phyloP scores from a whole-genome alignment of 768 basidiomycete genomes.

The Dacryopinax spathularia region DNA sequence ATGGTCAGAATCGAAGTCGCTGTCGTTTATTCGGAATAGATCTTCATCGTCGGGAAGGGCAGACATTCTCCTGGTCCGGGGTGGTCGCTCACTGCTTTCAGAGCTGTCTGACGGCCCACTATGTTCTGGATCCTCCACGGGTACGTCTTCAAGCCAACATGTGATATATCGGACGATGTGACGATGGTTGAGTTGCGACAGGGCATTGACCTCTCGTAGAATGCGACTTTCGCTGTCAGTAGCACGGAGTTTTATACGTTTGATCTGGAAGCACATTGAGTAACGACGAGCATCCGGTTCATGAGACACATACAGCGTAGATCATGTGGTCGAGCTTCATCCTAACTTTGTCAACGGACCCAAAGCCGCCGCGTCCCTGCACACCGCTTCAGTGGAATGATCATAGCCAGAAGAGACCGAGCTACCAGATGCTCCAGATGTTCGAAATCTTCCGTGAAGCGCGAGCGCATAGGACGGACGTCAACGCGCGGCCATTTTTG shows the following conservation, averaged over 20 bases:
- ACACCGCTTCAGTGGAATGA: not conserved
- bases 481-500: not conserved
- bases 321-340: not conserved
- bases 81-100: not conserved
- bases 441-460: not conserved
- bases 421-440: not conserved
- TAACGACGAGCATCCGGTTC: too few species aligned
- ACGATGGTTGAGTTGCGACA: constrained; percentile 76
- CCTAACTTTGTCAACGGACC: not conserved
- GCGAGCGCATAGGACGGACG: not conserved
- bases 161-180: constrained; percentile 88
- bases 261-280: constrained; percentile 35
- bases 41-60: constrained; percentile 24
- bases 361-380: not conserved
- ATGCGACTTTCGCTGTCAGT: constrained; percentile 74
- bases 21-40: constrained; percentile 52
- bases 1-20: constrained; percentile 32
- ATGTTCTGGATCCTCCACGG: constrained; percentile 26
- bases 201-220: constrained; percentile 76
- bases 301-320: not conserved
- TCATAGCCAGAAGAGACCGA: not conserved
- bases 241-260: constrained; percentile 72
- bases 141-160: constrained; percentile 62
- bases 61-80: constrained; percentile 2
- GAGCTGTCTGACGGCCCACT: constrained; percentile 32